Conservation (phyloP, 2,329 filamentous ascomycete genomes). For the Nakataea oryzae region DNA sequence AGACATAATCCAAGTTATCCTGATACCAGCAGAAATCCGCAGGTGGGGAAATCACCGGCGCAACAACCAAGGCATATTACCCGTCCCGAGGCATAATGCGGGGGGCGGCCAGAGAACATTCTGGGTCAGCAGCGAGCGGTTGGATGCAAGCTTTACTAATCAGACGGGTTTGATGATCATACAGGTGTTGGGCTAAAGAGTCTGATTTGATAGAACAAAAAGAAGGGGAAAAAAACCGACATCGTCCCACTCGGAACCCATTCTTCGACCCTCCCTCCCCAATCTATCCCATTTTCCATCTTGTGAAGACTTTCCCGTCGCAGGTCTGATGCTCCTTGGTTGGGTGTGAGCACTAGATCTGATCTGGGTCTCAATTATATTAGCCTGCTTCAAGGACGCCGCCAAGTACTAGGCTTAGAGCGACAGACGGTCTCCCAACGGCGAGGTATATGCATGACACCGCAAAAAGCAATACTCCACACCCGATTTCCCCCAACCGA, state of each 20-base stretch:
- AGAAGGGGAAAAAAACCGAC: neutral
- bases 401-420: neutral
- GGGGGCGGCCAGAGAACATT: neutral
- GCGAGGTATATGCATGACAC: neutral
- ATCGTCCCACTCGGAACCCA: neutral
- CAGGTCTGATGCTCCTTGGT: neutral
- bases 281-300: neutral
- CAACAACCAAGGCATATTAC: neutral
- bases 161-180: neutral
- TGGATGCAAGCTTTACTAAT: neutral
- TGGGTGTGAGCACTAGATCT: neutral
- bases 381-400: neutral
- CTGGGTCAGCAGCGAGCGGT: neutral
- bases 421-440: neutral
- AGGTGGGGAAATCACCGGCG: neutral
- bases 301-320: neutral
- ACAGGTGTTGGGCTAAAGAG: neutral
- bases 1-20: too few relatives aligned
- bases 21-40: too few relatives aligned
- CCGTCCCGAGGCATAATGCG: neutral
- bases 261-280: neutral
- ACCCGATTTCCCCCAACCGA: neutral
- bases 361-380: conserved; percentile 1
- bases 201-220: neutral
- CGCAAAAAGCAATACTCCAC: neutral